Evolutionary conservation across 345 rosid species (phyloP), one percentile per base, ranked within the genome.

Genomic region (Excoecaria cochinchinensis): DNA sequence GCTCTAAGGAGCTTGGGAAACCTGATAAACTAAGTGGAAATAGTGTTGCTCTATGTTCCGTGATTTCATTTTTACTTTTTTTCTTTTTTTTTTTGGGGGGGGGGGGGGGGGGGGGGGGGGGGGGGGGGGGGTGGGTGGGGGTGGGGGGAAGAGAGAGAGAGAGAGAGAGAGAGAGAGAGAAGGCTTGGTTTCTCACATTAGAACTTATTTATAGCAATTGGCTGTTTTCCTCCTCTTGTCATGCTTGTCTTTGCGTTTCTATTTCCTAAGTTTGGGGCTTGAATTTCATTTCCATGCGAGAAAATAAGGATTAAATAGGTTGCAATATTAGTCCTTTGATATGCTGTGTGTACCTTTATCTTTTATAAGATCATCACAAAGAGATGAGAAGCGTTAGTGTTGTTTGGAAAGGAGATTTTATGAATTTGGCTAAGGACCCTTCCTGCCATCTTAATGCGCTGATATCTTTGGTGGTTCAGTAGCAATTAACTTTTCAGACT

Each of bases 211-310:
- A 56, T 56, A 55, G 48, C 48, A 56, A 8, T 3, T 24, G 6
- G 60, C 19, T 5, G 60, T 7, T n/a, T 56, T 56, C 21, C 24
- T 21, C 21, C 10, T 5, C 9, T n/a, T 19, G 9, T n/a, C 60
- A 56, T 56, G 5, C 3, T 8, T 56, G 19, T 21, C 59, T 56
- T 8, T 3, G 0, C 10, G 19, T 19, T 19, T 56, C 25, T 56
- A 56, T 56, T 56, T 56, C 60, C 60, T 19, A n/a, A 19, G 19
- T 25, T 60, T 61, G 44, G 31, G 55, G 71, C 57, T 68, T 52
- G 16, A 36, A 51, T 51, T 39, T 14, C 70, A 67, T 11, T 67
- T 47, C 52, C 22, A 53, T 67, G 55, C 39, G 3, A 57, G 8
- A 40, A 40, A 13, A 14, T n/a, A 22, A 6, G 17, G 72, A 21